These are phyloP conservation scores for Leccinum variicolor DNA, from an alignment of 768 basidiomycete species.

Conservation along the genomic window DNA sequence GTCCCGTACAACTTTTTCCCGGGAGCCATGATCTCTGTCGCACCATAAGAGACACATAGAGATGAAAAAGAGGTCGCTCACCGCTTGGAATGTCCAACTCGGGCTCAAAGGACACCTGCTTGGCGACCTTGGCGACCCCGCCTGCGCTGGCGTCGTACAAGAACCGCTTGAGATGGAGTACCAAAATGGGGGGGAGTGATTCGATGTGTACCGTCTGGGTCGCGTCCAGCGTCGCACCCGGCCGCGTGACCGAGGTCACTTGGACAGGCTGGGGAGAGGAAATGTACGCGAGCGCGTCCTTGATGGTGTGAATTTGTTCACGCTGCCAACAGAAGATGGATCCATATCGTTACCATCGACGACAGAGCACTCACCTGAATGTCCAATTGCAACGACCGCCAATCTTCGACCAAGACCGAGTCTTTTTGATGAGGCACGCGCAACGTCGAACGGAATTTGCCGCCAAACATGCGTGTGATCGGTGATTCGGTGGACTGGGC, in stretches of 20 bases:
- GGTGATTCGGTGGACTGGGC: conserved; percentile 80
- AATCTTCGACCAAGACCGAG: conserved; percentile 86
- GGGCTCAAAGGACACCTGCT: conserved; percentile 72
- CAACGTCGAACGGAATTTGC: conserved; percentile 84
- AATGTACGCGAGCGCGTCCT: conserved; percentile 78
- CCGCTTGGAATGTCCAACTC: conserved; percentile 75
- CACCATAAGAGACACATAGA: not conserved
- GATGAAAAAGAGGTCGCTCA: conserved; percentile 20
- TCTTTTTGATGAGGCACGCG: conserved; percentile 81
- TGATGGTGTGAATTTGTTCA: conserved; percentile 70
- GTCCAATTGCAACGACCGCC: conserved; percentile 84
- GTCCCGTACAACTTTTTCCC: conserved; percentile 44
- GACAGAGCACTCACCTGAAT: conserved; percentile 60
- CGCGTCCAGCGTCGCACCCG: conserved; percentile 66
- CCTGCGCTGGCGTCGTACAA: conserved; percentile 72
- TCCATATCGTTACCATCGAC: not conserved
- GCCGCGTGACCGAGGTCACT: conserved; percentile 52
- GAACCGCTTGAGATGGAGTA: conserved; percentile 91
- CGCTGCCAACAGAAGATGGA: conserved; percentile 39
- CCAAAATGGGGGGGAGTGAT: conserved; percentile 74
- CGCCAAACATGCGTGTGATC: conserved; percentile 90
- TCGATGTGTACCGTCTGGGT: conserved; percentile 75
- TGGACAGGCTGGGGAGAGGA: conserved; percentile 80
- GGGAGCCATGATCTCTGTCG: conserved; percentile 58
- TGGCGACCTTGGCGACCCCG: conserved; percentile 83